These are phyloP conservation scores for Quercus berberidifolia DNA, from an alignment of 306 rosid species.

Conservation along the genomic window DNA sequence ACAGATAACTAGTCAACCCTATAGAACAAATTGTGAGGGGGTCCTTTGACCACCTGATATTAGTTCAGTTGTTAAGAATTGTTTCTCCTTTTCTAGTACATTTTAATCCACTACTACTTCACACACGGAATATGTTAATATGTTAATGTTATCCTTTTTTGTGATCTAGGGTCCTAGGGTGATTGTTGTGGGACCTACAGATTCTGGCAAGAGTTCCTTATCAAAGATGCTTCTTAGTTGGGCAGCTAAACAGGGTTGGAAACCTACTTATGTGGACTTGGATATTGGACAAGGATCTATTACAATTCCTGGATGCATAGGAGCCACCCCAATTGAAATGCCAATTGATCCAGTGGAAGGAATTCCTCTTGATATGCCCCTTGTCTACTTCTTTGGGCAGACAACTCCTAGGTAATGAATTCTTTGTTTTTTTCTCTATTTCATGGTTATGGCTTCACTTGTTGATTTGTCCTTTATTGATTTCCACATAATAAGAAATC, in stretches of 20 bases:
- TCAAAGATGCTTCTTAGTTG: slow-evolving; percentile 96
- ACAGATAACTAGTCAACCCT: neutral
- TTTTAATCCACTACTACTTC: neutral
- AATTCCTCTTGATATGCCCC: slow-evolving; percentile 92
- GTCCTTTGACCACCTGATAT: neutral
- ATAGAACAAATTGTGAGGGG: neutral
- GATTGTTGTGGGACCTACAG: slow-evolving; percentile 92
- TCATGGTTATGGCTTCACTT: neutral
- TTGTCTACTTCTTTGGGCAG: slow-evolving; percentile 87
- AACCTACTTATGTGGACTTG: slow-evolving; percentile 89
- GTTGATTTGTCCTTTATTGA: neutral
- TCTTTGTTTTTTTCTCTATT: neutral
- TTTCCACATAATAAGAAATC: slow-evolving; percentile 10
- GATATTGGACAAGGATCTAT: slow-evolving; percentile 98
- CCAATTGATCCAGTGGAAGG: slow-evolving; percentile 96
- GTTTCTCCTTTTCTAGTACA: neutral
- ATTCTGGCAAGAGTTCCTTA: slow-evolving; percentile 87
- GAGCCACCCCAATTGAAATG: slow-evolving; percentile 94
- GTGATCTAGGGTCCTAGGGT: slow-evolving; percentile 90
- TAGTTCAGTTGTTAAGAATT: neutral
- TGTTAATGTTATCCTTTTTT: slow-evolving; percentile 16
- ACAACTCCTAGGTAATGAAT: slow-evolving; percentile 70
- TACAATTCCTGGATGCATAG: slow-evolving; percentile 87
- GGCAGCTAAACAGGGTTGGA: slow-evolving; percentile 98
- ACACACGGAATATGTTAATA: neutral